Percentiles rank a stretch among this genome's conserved stretches.
Conservation (phyloP, 1,284 basidiomycete genomes). For the Cutaneotrichosporon mucoides region DNA sequence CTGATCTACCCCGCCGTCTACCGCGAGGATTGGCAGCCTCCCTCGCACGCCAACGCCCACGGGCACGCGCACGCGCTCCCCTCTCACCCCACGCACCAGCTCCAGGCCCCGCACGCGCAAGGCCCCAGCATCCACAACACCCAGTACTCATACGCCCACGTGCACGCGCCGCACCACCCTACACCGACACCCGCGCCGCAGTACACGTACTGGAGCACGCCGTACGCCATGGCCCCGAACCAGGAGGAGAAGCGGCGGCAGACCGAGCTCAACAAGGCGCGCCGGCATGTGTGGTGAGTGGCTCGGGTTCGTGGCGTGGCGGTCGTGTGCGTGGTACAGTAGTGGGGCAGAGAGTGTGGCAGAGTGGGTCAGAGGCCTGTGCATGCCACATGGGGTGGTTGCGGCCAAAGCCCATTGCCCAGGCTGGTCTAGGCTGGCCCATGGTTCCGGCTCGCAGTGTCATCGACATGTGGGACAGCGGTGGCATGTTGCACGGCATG, state of each 20-base stretch:
- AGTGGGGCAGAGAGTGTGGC: too few species aligned
- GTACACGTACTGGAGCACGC: slow-evolving; percentile 7
- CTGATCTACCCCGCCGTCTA: background rate
- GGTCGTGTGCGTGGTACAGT: too few species aligned
- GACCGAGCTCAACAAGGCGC: slow-evolving; percentile 15
- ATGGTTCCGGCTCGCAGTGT: too few species aligned
- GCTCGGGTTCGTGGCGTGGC: background rate
- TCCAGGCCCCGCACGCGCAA: background rate
- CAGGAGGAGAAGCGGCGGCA: slow-evolving; percentile 8
- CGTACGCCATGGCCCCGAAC: slow-evolving; percentile 3
- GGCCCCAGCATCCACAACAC: background rate
- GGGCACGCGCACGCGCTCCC: background rate
- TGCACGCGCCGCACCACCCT: background rate
- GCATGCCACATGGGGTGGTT: too few species aligned
- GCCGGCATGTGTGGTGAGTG: slow-evolving; percentile 28
- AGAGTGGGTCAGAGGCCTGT: too few species aligned
- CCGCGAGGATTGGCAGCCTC: background rate
- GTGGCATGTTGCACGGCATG: too few species aligned
- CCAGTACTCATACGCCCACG: background rate
- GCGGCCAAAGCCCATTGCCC: too few species aligned
- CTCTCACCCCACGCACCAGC: background rate
- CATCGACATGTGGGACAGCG: too few species aligned
- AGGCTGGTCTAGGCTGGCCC: too few species aligned
- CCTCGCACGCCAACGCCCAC: background rate
- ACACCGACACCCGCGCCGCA: background rate